Evolutionary conservation across 139 green algal genomes (phyloP).

Genomic region (Dunaliella primolecta): DNA sequence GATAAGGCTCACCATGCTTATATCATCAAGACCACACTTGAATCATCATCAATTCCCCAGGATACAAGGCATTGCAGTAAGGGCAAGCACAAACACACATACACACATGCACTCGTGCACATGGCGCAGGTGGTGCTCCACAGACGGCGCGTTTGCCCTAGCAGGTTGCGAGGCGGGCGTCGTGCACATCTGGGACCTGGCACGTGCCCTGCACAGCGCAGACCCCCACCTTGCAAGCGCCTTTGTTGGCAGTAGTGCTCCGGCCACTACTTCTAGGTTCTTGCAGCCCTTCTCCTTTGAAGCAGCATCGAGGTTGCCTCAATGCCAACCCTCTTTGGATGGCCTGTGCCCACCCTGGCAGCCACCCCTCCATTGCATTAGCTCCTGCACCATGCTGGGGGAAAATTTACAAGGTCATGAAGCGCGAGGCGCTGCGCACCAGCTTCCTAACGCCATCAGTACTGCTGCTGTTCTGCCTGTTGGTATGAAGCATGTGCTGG

Average conservation of each 20-base stretch:
- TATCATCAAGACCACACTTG: not conserved
- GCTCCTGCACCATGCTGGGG: too few relatives aligned
- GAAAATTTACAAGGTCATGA: too few relatives aligned
- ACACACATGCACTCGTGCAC: conserved; percentile 10
- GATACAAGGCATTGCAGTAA: not conserved
- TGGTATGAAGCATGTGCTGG: too few relatives aligned
- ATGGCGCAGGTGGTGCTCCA: conserved; percentile 53
- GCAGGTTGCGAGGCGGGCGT: conserved; percentile 55
- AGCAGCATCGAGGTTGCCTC: not conserved
- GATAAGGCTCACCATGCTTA: not conserved
- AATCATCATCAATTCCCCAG: not conserved
- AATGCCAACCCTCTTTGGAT: not conserved
- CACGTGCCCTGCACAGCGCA: not conserved
- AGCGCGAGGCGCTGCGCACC: too few relatives aligned
- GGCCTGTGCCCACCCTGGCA: not conserved
- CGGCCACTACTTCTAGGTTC: too few relatives aligned
- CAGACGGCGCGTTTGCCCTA: conserved; percentile 47
- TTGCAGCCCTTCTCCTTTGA: too few relatives aligned
- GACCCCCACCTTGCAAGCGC: not conserved
- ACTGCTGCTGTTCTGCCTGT: not conserved
- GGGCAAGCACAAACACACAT: not conserved
- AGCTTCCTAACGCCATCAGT: not conserved
- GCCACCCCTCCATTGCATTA: not conserved
- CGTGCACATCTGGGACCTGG: conserved; percentile 58
- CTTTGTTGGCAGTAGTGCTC: too few relatives aligned